phyloP scores from a whole-genome alignment of 192 early-diverging fungal genomes.

The Paraglomus occultum region DNA sequence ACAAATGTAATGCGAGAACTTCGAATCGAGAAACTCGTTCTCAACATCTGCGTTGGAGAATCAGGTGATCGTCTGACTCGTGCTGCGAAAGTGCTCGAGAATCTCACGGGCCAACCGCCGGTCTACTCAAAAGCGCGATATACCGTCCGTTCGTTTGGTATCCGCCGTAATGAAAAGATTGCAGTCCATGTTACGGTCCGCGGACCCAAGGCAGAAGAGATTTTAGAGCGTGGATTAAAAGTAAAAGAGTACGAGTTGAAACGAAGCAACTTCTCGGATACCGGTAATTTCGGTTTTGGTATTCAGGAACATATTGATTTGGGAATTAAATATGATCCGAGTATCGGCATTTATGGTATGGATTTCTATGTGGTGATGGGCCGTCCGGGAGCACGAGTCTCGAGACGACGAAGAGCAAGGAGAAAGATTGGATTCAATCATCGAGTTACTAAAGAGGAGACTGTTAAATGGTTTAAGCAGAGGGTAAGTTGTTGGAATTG shows the following conservation, averaged over 20 bases:
- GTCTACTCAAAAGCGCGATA: conserved; percentile 99
- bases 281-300: conserved; percentile 99
- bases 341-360: conserved; percentile 97
- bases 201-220: conserved; percentile 82
- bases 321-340: conserved; percentile 99
- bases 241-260: conserved; percentile 99
- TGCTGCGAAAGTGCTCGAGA: conserved; percentile 99
- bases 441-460: conserved; percentile 95
- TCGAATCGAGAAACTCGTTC: conserved; percentile 98
- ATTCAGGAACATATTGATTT: conserved; percentile 99
- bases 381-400: conserved; percentile 94
- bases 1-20: conserved; percentile 96
- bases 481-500: conserved; percentile 42
- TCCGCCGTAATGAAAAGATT: conserved; percentile 99
- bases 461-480: conserved; percentile 98
- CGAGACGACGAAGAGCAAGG: conserved; percentile 86
- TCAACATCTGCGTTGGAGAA: conserved; percentile 99
- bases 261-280: conserved; percentile 92
- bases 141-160: conserved; percentile 99
- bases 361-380: conserved; percentile 99
- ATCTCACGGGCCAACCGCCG: conserved; percentile 98
- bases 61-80: conserved; percentile 99
- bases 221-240: conserved; percentile 99
- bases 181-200: conserved; percentile 98
- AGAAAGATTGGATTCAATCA: conserved; percentile 86